A percentile compares a stretch with the other conserved stretches of the same genome.
Conservation (phyloP, 805 yeast species). For the Ogataea zsoltii region DNA sequence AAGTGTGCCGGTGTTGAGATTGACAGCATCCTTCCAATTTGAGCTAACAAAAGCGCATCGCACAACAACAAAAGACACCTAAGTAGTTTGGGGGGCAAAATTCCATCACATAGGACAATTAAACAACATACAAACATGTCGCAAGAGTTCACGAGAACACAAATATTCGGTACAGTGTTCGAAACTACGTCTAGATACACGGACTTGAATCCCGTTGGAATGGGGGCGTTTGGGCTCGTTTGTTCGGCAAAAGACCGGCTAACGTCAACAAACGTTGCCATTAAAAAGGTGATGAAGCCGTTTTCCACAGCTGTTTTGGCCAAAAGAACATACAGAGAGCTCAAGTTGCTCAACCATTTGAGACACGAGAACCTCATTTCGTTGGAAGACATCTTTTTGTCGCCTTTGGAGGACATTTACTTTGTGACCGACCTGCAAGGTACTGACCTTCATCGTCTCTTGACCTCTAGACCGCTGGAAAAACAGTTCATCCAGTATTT, state of each 20-base stretch:
- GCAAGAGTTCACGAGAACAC: slow-evolving; percentile 64
- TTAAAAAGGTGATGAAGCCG: slow-evolving; percentile 97
- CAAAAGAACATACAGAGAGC: slow-evolving; percentile 93
- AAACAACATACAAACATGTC: slow-evolving; percentile 21
- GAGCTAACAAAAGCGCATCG: no score
- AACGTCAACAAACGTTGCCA: slow-evolving; percentile 92
- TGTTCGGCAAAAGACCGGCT: slow-evolving; percentile 93
- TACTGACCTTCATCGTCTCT: slow-evolving; percentile 88
- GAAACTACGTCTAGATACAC: slow-evolving; percentile 89
- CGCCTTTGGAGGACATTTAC: slow-evolving; percentile 93
- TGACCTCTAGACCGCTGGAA: slow-evolving; percentile 91
- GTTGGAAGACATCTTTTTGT: slow-evolving; percentile 87
- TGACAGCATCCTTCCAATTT: no score
- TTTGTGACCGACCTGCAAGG: slow-evolving; percentile 97
- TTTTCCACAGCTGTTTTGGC: slow-evolving; percentile 93
- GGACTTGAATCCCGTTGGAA: slow-evolving; percentile 95
- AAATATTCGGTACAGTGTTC: slow-evolving; percentile 92
- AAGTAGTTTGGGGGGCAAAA: no score
- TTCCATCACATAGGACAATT: not conserved
- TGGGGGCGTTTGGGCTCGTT: slow-evolving; percentile 99
- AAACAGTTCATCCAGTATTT: slow-evolving; percentile 97
- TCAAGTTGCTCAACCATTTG: slow-evolving; percentile 87
- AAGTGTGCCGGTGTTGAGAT: no score
- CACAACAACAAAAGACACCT: no score
- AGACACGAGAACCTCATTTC: slow-evolving; percentile 94